phyloP scores from a whole-genome alignment of 345 rosid species.

The Stellera chamaejasme region DNA sequence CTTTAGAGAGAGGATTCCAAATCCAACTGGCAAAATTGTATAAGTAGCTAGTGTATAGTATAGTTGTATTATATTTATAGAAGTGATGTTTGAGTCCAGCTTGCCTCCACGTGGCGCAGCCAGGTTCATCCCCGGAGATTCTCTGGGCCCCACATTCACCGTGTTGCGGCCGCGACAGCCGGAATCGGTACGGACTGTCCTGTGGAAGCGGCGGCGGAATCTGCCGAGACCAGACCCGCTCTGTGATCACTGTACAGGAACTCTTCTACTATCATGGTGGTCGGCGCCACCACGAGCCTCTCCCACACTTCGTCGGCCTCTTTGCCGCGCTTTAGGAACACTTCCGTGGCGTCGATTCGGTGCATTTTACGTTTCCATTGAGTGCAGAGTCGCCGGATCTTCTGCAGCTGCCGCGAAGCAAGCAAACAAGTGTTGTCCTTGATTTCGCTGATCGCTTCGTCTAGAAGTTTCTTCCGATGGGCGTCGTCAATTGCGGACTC shows the following conservation, averaged over 20 bases:
- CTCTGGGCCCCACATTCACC: slow-evolving; percentile 5
- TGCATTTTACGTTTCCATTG: slow-evolving; percentile 63
- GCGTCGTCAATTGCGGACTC: slow-evolving; percentile 22
- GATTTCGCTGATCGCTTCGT: slow-evolving; percentile 41
- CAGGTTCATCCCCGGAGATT: slow-evolving; percentile 9
- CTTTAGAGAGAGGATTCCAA: no score
- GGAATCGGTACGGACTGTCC: slow-evolving; percentile 20
- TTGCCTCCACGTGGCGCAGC: slow-evolving; percentile 17
- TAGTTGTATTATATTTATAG: no score
- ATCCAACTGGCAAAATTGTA: no score
- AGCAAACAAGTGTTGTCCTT: slow-evolving; percentile 50
- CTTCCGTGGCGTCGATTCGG: slow-evolving; percentile 71
- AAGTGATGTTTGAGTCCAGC: background rate
- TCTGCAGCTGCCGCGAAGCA: slow-evolving; percentile 49
- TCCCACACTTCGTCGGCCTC: slow-evolving; percentile 71
- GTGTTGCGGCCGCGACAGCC: slow-evolving; percentile 39
- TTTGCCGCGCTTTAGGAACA: slow-evolving; percentile 39
- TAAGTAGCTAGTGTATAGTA: no score
- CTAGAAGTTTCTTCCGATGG: slow-evolving; percentile 27
- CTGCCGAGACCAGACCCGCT: slow-evolving; percentile 24
- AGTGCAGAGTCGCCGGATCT: slow-evolving; percentile 42
- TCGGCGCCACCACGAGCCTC: slow-evolving; percentile 42
- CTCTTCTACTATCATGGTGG: slow-evolving; percentile 36
- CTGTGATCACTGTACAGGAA: slow-evolving; percentile 27
- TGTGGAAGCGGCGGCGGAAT: slow-evolving; percentile 21